Conservation (phyloP, 2,329 filamentous ascomycete species). For the Chrysosporium keratinophilum region DNA sequence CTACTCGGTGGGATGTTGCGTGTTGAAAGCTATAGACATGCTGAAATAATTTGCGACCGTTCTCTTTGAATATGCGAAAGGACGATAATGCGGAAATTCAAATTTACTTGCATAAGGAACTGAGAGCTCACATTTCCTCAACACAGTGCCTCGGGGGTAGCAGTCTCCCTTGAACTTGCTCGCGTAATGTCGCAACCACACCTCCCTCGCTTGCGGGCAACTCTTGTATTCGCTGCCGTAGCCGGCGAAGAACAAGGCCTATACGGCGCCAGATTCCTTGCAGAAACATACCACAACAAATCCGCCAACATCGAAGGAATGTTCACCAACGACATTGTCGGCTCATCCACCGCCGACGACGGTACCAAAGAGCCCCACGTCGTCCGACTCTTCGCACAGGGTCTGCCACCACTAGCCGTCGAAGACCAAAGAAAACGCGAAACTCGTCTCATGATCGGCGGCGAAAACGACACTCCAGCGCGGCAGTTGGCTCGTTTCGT, state of each 20-base stretch:
- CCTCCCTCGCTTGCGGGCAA: slow-evolving; percentile 9
- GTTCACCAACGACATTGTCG: slow-evolving; percentile 14
- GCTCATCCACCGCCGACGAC: slow-evolving; percentile 12
- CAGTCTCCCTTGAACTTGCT: slow-evolving; percentile 12
- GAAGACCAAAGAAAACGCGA: slow-evolving; percentile 10
- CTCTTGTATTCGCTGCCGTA: slow-evolving; percentile 13
- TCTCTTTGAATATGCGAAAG: no score
- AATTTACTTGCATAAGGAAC: background rate
- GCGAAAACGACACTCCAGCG: slow-evolving; percentile 12
- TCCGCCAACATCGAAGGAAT: slow-evolving; percentile 13
- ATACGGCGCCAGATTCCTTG: slow-evolving; percentile 10
- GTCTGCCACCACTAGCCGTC: slow-evolving; percentile 9
- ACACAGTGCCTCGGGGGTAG: slow-evolving; percentile 10
- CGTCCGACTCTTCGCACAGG: slow-evolving; percentile 12
- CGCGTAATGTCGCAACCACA: slow-evolving; percentile 12
- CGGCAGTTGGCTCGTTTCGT: slow-evolving; percentile 12
- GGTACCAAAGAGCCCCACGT: slow-evolving; percentile 12
- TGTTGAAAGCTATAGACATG: no score
- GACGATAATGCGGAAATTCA: background rate
- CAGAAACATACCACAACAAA: slow-evolving; percentile 10
- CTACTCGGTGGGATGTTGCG: no score
- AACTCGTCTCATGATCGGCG: slow-evolving; percentile 11
- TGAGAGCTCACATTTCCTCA: background rate
- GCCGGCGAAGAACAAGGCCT: slow-evolving; percentile 14
- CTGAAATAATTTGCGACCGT: no score